Evolutionary conservation across 305 asterid genomes (phyloP).

Genomic region (Solanum hybrid): DNA sequence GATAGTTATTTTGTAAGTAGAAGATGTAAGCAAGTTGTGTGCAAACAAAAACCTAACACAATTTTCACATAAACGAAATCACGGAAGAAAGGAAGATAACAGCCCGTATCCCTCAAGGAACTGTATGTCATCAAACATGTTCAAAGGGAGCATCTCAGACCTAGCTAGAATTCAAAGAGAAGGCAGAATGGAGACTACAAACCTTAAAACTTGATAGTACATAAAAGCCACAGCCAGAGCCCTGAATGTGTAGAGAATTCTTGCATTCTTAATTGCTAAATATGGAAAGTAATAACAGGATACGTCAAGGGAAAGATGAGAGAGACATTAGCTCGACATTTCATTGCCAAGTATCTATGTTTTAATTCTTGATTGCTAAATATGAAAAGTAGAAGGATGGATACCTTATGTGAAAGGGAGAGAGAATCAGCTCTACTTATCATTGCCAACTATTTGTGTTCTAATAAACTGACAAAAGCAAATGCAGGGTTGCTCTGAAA

Average conservation of each 20-base stretch:
- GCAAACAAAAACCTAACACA: not conserved
- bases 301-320: not conserved
- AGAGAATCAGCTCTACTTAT: not conserved
- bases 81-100: not conserved
- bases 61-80: not conserved
- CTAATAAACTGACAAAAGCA: not conserved
- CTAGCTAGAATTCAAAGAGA: not conserved
- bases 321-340: not conserved
- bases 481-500: not conserved
- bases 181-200: not conserved
- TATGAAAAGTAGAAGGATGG: not conserved
- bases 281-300: not conserved
- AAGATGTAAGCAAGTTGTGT: not conserved
- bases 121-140: not conserved
- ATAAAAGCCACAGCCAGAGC: not conserved
- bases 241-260: not conserved
- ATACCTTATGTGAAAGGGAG: not conserved
- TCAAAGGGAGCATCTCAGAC: not conserved
- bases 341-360: not conserved
- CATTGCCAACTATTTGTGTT: not conserved
- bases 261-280: not conserved
- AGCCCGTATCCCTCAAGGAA: not conserved
- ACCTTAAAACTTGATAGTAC: not conserved
- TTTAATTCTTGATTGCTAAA: not conserved
- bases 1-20: not conserved